These are phyloP conservation scores for Neofusicoccum cordaticola DNA, from an alignment of 2,329 filamentous ascomycete species.

Conservation along the genomic window DNA sequence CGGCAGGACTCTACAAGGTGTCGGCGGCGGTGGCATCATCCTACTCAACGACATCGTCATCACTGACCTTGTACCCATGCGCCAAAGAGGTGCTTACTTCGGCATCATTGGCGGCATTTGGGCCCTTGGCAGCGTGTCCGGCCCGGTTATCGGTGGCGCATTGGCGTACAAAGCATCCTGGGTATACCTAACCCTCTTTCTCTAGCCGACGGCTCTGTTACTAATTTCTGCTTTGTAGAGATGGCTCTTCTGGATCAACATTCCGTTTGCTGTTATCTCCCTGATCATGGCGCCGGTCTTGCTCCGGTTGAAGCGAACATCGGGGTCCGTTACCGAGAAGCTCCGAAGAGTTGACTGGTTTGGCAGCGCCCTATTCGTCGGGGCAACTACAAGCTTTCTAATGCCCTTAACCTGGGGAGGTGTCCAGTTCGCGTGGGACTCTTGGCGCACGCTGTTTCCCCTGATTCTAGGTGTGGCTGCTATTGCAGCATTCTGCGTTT, in stretches of 20 bases:
- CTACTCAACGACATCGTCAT: constrained; percentile 43
- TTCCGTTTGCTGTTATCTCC: constrained; percentile 30
- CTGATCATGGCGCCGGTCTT: constrained; percentile 29
- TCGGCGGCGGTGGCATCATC: constrained; percentile 47
- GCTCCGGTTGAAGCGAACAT: constrained; percentile 40
- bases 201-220: constrained; percentile 3
- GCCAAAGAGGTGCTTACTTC: neutral
- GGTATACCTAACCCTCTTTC: neutral
- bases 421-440: constrained; percentile 37
- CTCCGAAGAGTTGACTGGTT: constrained; percentile 41
- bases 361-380: constrained; percentile 40
- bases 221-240: constrained; percentile 21
- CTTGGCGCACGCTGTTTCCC: constrained; percentile 40
- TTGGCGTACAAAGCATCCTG: neutral
- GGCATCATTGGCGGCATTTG: constrained; percentile 13
- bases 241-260: constrained; percentile 47
- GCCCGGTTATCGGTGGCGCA: neutral
- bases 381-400: constrained; percentile 38
- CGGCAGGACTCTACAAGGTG: constrained; percentile 46
- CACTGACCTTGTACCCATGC: constrained; percentile 39
- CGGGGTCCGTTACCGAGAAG: constrained; percentile 25
- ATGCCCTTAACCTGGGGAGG: constrained; percentile 46
- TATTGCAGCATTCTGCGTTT: constrained; percentile 30
- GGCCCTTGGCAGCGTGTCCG: neutral
- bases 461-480: constrained; percentile 34